phyloP scores from a whole-genome alignment of 441 rosid species.

The Dalechampia spathulata region DNA sequence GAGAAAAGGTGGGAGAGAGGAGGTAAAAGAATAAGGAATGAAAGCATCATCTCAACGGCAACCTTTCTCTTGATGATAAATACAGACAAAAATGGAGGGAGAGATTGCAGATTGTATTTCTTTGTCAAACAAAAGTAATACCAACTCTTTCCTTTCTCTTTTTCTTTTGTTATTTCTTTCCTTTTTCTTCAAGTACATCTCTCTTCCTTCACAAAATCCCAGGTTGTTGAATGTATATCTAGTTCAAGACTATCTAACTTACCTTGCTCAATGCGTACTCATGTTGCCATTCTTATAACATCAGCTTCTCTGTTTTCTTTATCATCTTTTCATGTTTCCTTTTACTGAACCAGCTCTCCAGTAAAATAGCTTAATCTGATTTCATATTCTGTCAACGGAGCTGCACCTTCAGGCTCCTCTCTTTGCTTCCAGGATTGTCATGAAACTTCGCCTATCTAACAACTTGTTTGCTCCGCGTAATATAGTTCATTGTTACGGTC shows the following conservation, averaged over 20 bases:
- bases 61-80: no score
- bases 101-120: no score
- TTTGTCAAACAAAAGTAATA: neutral
- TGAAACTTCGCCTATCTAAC: no score
- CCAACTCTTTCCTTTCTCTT: constrained; percentile 21
- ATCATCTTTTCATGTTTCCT: constrained; percentile 20
- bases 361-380: neutral
- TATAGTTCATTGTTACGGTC: neutral
- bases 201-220: constrained; percentile 12
- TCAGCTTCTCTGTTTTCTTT: constrained; percentile 2
- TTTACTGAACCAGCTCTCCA: neutral
- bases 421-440: neutral
- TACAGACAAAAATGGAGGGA: no score
- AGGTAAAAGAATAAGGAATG: constrained; percentile 10
- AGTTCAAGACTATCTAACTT: constrained; percentile 35
- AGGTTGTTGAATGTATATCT: constrained; percentile 44
- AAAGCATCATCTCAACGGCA: constrained; percentile 19
- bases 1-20: neutral
- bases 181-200: constrained; percentile 50
- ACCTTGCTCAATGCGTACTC: constrained; percentile 37
- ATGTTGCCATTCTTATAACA: constrained; percentile 20
- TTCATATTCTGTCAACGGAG: constrained; percentile 3
- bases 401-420: constrained; percentile 12
- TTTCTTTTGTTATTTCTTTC: constrained; percentile 14
- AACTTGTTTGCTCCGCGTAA: constrained; percentile 5